phyloP scores from a whole-genome alignment of 306 rosid species.

The Quillaja saponaria region DNA sequence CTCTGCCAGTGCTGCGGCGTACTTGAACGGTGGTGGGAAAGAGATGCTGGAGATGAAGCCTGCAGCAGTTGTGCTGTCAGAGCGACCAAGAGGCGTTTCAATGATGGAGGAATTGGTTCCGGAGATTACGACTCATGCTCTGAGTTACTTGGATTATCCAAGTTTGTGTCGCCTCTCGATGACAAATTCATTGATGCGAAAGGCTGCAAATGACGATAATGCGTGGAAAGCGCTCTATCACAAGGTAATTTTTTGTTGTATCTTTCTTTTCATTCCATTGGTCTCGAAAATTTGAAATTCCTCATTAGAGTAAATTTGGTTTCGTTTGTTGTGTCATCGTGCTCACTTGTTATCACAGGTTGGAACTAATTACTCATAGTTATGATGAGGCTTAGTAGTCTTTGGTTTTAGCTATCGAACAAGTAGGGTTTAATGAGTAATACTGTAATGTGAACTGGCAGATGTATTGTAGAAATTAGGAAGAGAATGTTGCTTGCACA shows the following conservation, averaged over 20 bases:
- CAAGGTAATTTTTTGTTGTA: constrained; percentile 50
- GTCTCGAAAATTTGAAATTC: not conserved
- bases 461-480: not conserved
- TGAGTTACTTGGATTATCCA: constrained; percentile 94
- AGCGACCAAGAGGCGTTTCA: constrained; percentile 70
- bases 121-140: constrained; percentile 95
- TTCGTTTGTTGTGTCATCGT: not conserved
- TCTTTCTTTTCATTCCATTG: not conserved
- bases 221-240: constrained; percentile 98
- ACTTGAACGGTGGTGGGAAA: constrained; percentile 62
- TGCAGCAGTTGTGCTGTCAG: constrained; percentile 34
- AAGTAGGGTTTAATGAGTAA: not conserved
- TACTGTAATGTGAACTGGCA: not conserved
- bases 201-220: constrained; percentile 94
- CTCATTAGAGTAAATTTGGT: not conserved
- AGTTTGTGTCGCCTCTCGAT: constrained; percentile 92
- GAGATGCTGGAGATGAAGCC: constrained; percentile 50
- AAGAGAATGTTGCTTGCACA: not conserved
- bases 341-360: constrained; percentile 2
- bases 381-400: not conserved
- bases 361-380: not conserved
- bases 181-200: constrained; percentile 95
- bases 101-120: constrained; percentile 99
- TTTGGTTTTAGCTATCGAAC: not conserved
- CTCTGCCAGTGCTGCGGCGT: constrained; percentile 33